Conservation (phyloP, 441 rosid species). For the Adansonia rubrostipa region DNA sequence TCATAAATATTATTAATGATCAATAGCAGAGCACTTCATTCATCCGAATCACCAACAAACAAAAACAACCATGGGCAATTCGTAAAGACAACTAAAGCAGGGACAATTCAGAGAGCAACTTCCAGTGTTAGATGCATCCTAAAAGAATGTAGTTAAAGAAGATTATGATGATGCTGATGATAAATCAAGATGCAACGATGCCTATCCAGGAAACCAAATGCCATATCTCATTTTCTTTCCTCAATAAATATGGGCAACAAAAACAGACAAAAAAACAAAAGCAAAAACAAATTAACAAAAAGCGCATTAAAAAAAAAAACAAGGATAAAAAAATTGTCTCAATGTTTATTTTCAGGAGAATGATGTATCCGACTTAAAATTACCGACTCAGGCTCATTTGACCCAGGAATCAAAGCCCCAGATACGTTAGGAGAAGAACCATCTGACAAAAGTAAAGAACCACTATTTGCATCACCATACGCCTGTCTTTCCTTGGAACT, state of each 20-base stretch:
- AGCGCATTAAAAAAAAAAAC: constrained; percentile 22
- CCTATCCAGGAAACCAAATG: constrained; percentile 14
- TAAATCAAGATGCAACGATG: not conserved
- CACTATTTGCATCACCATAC: constrained; percentile 41
- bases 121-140: not conserved
- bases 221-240: constrained; percentile 8
- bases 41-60: not conserved
- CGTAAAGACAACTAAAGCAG: too few species aligned
- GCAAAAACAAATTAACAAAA: constrained; percentile 4
- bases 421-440: constrained; percentile 47
- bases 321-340: constrained; percentile 68
- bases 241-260: not conserved
- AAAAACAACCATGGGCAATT: too few species aligned
- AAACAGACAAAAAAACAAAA: not conserved
- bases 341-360: constrained; percentile 99
- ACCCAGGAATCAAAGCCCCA: constrained; percentile 57
- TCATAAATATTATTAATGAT: too few species aligned
- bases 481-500: constrained; percentile 36
- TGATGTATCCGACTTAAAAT: constrained; percentile 96
- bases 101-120: too few species aligned
- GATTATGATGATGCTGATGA: too few species aligned
- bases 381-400: constrained; percentile 68
- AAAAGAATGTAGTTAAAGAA: too few species aligned
- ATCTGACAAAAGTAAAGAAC: constrained; percentile 48
- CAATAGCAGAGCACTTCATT: too few species aligned